phyloP scores from a whole-genome alignment of 306 rosid genomes.

The Quercus glauca region DNA sequence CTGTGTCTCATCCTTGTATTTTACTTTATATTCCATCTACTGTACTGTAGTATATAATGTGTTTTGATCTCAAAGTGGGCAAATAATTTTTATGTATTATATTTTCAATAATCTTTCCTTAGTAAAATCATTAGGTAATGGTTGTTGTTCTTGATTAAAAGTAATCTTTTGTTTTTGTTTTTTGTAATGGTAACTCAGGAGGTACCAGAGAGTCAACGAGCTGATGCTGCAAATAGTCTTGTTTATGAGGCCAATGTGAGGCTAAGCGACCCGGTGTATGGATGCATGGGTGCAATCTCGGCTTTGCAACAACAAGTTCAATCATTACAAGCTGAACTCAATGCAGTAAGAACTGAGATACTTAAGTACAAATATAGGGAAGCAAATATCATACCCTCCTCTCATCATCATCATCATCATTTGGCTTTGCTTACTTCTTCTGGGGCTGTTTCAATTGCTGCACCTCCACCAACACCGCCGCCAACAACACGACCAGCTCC shows the following conservation, averaged over 20 bases:
- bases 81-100: no score
- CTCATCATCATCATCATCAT: constrained; percentile 13
- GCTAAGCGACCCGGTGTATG: constrained; percentile 94
- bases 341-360: constrained; percentile 74
- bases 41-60: no score
- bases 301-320: constrained; percentile 91
- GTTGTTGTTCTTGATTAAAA: not conserved
- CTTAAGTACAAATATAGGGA: constrained; percentile 78
- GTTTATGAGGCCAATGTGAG: constrained; percentile 96
- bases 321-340: constrained; percentile 75
- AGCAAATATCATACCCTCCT: constrained; percentile 42
- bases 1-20: no score
- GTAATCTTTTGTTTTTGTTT: not conserved
- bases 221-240: constrained; percentile 91
- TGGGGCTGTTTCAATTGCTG: constrained; percentile 45
- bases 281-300: constrained; percentile 99
- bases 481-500: constrained; percentile 33
- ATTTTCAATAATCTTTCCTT: not conserved
- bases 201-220: constrained; percentile 81
- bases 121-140: not conserved
- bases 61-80: no score
- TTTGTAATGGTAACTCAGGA: constrained; percentile 40
- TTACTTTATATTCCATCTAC: no score
- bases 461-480: constrained; percentile 44
- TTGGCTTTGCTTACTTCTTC: constrained; percentile 47